Base-by-base conservation (phyloP, 179 eudicot species). In the Corrigiola litoralis region DNA sequence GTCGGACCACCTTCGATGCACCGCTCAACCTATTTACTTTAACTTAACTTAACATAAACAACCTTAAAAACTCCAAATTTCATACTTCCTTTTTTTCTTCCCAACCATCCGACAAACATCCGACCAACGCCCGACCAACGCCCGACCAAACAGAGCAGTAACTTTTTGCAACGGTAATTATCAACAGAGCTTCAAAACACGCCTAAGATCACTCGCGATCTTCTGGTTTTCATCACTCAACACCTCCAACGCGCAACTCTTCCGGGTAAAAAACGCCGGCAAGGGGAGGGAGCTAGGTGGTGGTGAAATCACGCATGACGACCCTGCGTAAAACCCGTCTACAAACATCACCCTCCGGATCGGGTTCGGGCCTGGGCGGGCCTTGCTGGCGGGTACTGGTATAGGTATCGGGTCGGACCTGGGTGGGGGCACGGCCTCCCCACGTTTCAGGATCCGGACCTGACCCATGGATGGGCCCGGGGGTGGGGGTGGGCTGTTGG, bases 311-410 rank as follows among this genome's bases (percentile, higher is more conserved):
- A 24, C 44, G 20, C 66, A 77, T 2, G 72, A 66, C 6, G 75
- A 66, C 16, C 82, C 82, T 16, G 82, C 82, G 38, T 70, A 78
- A 14, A 78, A 70, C 27, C 73, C 79, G 23, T 11, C 61, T 1
- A 54, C 0, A 24, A 41, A n/a, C n/a, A n/a, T n/a, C n/a, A n/a
- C n/a, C n/a, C n/a, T n/a, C 34, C 14, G 5, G 48, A 18, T 14
- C 64, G 6, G 17, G 14, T 4, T 33, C 17, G 67, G 53, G 25
- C 29, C 44, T n/a, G n/a, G n/a, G n/a, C n/a, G n/a, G n/a, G n/a
- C n/a, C n/a, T n/a, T n/a, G n/a, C n/a, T n/a, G n/a, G n/a, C n/a
- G n/a, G n/a, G n/a, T n/a, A n/a, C n/a, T n/a, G n/a, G n/a, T n/a
- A n/a, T n/a, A n/a, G n/a, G n/a, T n/a, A n/a, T 33, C 17, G 67